phyloP scores from a whole-genome alignment of 2,329 filamentous ascomycete genomes.

The Fusarium continuum region DNA sequence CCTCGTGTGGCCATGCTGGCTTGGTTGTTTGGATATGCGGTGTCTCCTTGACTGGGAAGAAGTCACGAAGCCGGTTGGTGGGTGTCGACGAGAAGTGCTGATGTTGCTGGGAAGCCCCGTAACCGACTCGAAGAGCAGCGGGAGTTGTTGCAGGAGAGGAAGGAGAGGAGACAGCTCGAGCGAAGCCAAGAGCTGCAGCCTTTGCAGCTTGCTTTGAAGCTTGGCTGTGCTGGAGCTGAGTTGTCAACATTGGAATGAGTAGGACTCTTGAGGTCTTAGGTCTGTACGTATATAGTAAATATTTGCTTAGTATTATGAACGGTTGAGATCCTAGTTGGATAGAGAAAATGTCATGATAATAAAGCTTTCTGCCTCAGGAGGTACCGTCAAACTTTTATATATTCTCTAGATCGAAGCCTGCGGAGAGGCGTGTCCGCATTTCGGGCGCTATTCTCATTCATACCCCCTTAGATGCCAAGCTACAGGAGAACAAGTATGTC shows the following conservation, averaged over 20 bases:
- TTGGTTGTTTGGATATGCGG: slow-evolving; percentile 69
- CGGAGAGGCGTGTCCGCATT: slow-evolving; percentile 17
- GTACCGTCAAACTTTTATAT: slow-evolving; percentile 31
- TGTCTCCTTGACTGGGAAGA: slow-evolving; percentile 71
- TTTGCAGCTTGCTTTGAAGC: slow-evolving; percentile 42
- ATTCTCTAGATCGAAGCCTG: not conserved
- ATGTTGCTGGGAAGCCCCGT: slow-evolving; percentile 25
- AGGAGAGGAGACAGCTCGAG: slow-evolving; percentile 27
- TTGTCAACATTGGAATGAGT: slow-evolving; percentile 42
- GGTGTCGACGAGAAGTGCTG: slow-evolving; percentile 61
- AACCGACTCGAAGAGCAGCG: slow-evolving; percentile 21
- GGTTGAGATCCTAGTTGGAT: slow-evolving; percentile 7
- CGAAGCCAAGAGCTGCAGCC: slow-evolving; percentile 34
- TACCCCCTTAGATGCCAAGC: slow-evolving; percentile 1
- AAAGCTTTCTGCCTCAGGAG: slow-evolving; percentile 27
- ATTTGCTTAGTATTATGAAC: slow-evolving; percentile 6
- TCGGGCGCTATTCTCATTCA: not conserved
- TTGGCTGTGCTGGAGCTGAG: slow-evolving; percentile 35
- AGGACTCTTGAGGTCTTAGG: slow-evolving; percentile 16
- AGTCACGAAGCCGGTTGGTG: slow-evolving; percentile 59
- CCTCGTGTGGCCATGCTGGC: slow-evolving; percentile 75
- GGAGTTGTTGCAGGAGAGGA: slow-evolving; percentile 22
- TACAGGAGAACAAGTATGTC: slow-evolving; percentile 1
- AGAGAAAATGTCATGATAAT: not conserved
- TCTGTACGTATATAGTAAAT: slow-evolving; percentile 3